phyloP scores from a whole-genome alignment of 345 rosid genomes.

The Eutrema heterophyllum region DNA sequence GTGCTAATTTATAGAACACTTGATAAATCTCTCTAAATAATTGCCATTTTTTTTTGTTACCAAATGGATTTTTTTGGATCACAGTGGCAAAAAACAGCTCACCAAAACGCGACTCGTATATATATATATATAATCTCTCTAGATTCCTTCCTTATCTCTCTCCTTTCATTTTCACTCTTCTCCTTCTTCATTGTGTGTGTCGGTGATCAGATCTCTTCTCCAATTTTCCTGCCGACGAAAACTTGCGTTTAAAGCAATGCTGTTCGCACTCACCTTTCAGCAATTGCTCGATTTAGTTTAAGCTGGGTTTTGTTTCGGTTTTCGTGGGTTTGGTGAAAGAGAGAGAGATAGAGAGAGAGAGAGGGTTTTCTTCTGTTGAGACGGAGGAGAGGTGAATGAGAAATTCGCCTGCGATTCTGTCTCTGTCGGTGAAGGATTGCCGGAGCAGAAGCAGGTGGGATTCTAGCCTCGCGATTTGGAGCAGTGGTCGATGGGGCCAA shows the following conservation, averaged over 20 bases:
- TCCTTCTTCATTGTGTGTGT: constrained; percentile 23
- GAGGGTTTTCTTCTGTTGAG: not conserved
- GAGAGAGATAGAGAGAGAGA: not conserved
- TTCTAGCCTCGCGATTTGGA: constrained; percentile 51
- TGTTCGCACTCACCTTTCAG: constrained; percentile 28
- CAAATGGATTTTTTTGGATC: not conserved
- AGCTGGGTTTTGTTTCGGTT: constrained; percentile 14
- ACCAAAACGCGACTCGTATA: constrained; percentile 1
- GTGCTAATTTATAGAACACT: not conserved
- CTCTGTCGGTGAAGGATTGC: constrained; percentile 34
- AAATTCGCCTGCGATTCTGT: constrained; percentile 37
- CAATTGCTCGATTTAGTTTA: constrained; percentile 18
- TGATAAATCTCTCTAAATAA: not conserved
- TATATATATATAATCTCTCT: constrained; percentile 12
- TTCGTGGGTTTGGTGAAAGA: not conserved
- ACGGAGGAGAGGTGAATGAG: constrained; percentile 39
- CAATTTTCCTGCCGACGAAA: constrained; percentile 15
- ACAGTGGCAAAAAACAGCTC: constrained; percentile 7
- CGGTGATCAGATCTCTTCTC: constrained; percentile 55
- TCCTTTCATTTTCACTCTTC: constrained; percentile 15
- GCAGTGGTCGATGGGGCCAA: constrained; percentile 75
- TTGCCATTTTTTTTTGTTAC: not conserved
- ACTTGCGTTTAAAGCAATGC: constrained; percentile 25
- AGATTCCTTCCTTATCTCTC: constrained; percentile 39
- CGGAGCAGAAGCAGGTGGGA: constrained; percentile 53